Base-by-base conservation (phyloP, 139 green algal genomes). In the Asterochloris erici region DNA sequence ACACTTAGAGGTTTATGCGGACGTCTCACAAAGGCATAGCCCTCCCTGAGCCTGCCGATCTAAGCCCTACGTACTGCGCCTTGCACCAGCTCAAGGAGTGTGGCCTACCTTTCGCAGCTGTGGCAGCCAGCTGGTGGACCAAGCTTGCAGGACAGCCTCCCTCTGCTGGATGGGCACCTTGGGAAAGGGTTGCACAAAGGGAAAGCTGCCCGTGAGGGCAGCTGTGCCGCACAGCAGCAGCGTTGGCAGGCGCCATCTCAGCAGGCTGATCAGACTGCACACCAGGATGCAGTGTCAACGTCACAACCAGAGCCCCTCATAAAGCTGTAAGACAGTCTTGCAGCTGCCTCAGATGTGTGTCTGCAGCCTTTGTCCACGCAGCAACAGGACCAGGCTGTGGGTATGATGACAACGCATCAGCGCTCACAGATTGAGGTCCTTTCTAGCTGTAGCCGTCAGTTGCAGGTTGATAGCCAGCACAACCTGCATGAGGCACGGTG, bases 161-260 rank as follows among this genome's bases (percentile, higher is more conserved):
- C 76, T 61, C 23, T 64, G 13, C 47, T 13, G 12, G 12, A 80
- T 21, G 23, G 76, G 76, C 60, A 80, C 12, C n/a, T 69, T n/a
- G 11, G 23, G 60, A 80, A 80, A 80, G 60, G 76, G 29, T 29
- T n/a, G 14, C 9, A 80, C 60, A 19, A 80, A 80, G 23, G 76
- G 76, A 14, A 80, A 80, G 60, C 13, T 38, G 54, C 11, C 15
- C 6, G 26, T 69, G 6, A 80, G 23, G 1, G 54, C 76, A 23
- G 24, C 29, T n/a, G 38, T 24, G 23, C 76, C 76, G n/a, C 76
- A 80, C 9, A 80, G 76, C 16, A 80, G 76, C 60, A 80, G 61
- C 60, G 60, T 70, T 24, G 60, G 60, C 38, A 80, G 68, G 11
- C 76, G 76, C 60, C 60, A 80, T 9, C 26, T 80, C 76, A 80